These are phyloP conservation scores for Bjerkandera adusta DNA, from an alignment of 1,284 basidiomycete species.

Conservation along the genomic window DNA sequence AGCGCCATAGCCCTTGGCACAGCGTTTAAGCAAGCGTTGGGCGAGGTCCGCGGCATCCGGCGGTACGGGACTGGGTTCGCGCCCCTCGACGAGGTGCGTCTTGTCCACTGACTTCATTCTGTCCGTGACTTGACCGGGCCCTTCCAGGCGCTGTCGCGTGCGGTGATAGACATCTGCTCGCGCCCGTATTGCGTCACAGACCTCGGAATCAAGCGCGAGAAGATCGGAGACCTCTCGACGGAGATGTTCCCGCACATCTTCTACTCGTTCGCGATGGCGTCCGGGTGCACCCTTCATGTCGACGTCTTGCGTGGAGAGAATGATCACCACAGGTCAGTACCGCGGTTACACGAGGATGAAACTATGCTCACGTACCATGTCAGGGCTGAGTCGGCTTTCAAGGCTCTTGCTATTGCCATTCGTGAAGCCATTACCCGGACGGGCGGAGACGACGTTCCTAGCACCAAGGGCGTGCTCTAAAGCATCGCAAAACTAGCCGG, in stretches of 20 bases:
- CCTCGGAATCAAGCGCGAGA: conserved; percentile 89
- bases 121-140: conserved; percentile 10
- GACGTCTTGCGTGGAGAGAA: conserved; percentile 95
- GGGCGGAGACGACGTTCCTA: conserved; percentile 90
- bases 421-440: conserved; percentile 91
- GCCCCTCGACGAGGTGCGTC: conserved; percentile 89
- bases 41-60: conserved; percentile 92
- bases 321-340: conserved; percentile 90
- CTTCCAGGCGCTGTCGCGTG: conserved; percentile 83
- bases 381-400: conserved; percentile 97
- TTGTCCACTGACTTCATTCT: background rate
- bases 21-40: conserved; percentile 95
- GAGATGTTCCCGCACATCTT: conserved; percentile 98
- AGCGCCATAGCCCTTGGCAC: conserved; percentile 90
- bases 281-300: conserved; percentile 90
- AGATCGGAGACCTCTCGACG: conserved; percentile 93
- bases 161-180: conserved; percentile 97
- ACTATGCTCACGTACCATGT: conserved; percentile 7
- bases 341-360: conserved; percentile 8
- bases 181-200: conserved; percentile 95
- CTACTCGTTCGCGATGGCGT: conserved; percentile 90
- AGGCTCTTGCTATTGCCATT: conserved; percentile 94
- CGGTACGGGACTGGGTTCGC: conserved; percentile 97
- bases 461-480: conserved; percentile 91
- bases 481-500: conserved; percentile 10